Conservation (phyloP, 2,329 filamentous ascomycete species). For the Colletotrichum navitas region DNA sequence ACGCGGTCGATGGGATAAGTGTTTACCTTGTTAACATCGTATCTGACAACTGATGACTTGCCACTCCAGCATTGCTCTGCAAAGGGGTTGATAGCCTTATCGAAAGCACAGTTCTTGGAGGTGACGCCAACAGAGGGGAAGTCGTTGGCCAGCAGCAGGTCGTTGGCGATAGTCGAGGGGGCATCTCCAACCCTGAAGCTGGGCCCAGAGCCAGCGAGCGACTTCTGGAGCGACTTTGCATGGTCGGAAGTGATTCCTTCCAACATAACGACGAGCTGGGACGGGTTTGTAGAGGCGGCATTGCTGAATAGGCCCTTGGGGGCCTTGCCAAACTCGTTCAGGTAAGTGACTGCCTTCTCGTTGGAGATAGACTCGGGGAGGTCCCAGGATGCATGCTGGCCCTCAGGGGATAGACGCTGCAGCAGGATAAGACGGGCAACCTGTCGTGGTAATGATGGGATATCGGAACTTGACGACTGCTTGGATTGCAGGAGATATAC, state of each 20-base stretch:
- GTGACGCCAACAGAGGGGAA: constrained; percentile 55
- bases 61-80: constrained; percentile 60
- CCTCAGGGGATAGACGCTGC: constrained; percentile 64
- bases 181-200: constrained; percentile 64
- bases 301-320: constrained; percentile 64
- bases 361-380: constrained; percentile 56
- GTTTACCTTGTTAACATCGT: constrained; percentile 59
- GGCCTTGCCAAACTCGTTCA: constrained; percentile 71
- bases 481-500: constrained; percentile 65
- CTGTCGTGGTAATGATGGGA: constrained; percentile 63
- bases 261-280: constrained; percentile 71
- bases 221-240: constrained; percentile 56
- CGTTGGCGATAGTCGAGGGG: constrained; percentile 58
- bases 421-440: constrained; percentile 70
- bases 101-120: constrained; percentile 54
- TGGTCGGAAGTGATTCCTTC: constrained; percentile 66
- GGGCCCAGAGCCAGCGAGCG: constrained; percentile 55
- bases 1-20: no score
- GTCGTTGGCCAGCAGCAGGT: constrained; percentile 57
- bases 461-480: constrained; percentile 48
- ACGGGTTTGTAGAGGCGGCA: constrained; percentile 51
- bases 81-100: constrained; percentile 57
- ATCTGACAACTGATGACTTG: constrained; percentile 58
- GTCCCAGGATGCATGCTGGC: constrained; percentile 62
- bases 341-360: constrained; percentile 64